Evolutionary conservation across 2,329 filamentous ascomycete genomes (phyloP).

Genomic region (Fusarium globosum): DNA sequence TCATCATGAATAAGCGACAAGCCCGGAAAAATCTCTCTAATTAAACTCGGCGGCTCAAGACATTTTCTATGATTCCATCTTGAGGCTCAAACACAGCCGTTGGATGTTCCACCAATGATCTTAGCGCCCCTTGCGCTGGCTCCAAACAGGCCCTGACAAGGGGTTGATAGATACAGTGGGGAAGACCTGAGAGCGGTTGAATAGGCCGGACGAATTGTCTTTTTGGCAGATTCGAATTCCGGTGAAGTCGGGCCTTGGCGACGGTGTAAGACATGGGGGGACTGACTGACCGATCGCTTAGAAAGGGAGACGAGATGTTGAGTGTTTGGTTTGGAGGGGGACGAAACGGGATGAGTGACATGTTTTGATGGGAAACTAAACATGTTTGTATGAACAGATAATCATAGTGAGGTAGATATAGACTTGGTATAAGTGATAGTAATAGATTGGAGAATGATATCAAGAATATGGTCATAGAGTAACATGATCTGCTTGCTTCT

Average conservation of each 20-base stretch:
- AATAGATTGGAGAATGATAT: not conserved
- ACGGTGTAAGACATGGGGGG: constrained; percentile 15
- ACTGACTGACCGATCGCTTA: not conserved
- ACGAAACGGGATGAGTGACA: constrained; percentile 22
- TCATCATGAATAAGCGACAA: not conserved
- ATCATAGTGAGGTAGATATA: accelerated
- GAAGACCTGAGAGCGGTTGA: not conserved
- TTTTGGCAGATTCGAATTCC: constrained; percentile 43
- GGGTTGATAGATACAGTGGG: constrained; percentile 6
- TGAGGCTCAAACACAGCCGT: constrained; percentile 45
- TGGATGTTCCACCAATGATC: constrained; percentile 44
- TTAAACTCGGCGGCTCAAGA: constrained; percentile 12
- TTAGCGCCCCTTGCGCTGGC: constrained; percentile 43
- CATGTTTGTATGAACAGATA: not conserved
- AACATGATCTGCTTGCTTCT: constrained; percentile 1
- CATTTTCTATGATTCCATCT: constrained; percentile 16
- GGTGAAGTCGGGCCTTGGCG: constrained; percentile 43
- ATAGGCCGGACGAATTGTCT: constrained; percentile 4
- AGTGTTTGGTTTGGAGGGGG: constrained; percentile 4
- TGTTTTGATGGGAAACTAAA: constrained; percentile 14
- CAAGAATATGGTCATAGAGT: not conserved
- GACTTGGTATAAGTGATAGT: accelerated
- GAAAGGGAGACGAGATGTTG: not conserved
- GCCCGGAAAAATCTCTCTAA: not conserved
- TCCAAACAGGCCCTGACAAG: constrained; percentile 33